These are phyloP conservation scores for Fusarium brachygibbosum DNA, from an alignment of 2,329 filamentous ascomycete species.

Conservation along the genomic window DNA sequence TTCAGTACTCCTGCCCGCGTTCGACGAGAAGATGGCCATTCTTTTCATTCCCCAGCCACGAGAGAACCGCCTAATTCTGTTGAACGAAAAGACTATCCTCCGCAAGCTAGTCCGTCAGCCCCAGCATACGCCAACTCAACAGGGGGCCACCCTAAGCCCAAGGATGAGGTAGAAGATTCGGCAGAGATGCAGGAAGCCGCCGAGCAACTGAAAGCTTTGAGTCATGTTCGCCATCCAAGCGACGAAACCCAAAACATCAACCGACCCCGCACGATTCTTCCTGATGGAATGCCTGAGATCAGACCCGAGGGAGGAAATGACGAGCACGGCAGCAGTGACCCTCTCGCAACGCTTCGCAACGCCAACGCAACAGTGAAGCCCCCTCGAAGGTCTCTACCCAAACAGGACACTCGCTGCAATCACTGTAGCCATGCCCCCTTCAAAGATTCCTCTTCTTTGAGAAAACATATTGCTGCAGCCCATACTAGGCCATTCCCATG, in stretches of 20 bases:
- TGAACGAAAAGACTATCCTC: conserved; percentile 45
- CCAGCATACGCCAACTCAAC: conserved; percentile 40
- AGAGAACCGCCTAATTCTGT: conserved; percentile 43
- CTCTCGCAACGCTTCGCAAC: conserved; percentile 43
- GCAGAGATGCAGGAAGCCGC: conserved; percentile 78
- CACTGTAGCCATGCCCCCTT: conserved; percentile 75
- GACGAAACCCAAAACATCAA: conserved; percentile 57
- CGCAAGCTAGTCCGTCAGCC: conserved; percentile 50
- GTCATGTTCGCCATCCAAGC: conserved; percentile 70
- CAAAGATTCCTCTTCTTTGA: conserved; percentile 74
- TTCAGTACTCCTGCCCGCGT: conserved; percentile 52
- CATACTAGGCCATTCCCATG: conserved; percentile 85
- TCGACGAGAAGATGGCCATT: conserved; percentile 49
- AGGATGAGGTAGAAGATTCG: conserved; percentile 67
- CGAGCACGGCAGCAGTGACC: conserved; percentile 49
- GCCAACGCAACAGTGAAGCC: conserved; percentile 55
- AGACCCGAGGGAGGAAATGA: conserved; percentile 56
- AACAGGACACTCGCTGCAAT: conserved; percentile 72
- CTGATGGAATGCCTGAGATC: conserved; percentile 55
- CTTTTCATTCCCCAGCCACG: conserved; percentile 43
- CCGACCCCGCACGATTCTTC: conserved; percentile 56
- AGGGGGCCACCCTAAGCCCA: conserved; percentile 49
- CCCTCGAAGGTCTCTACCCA: conserved; percentile 63
- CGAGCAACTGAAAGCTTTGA: conserved; percentile 75
- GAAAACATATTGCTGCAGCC: conserved; percentile 76